Conservation (phyloP, 2,329 filamentous ascomycete genomes). For the Trichothecium roseum region DNA sequence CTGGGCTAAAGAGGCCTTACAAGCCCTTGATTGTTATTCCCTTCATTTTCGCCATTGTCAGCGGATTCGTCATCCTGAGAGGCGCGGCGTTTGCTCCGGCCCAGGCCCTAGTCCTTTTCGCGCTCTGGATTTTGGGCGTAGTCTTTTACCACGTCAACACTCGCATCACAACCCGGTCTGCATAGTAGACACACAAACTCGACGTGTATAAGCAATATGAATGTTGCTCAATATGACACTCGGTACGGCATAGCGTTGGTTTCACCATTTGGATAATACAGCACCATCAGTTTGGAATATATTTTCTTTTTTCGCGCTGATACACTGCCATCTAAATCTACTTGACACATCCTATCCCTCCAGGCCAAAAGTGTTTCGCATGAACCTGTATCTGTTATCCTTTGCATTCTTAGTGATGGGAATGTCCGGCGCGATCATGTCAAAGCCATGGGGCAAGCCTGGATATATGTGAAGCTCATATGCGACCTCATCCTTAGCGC, state of each 20-base stretch:
- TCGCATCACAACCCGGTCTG: no score
- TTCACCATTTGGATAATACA: no score
- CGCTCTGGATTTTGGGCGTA: slow-evolving; percentile 38
- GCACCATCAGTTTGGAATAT: no score
- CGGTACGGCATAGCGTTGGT: no score
- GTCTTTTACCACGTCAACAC: slow-evolving; percentile 23
- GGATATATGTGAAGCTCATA: slow-evolving; percentile 29
- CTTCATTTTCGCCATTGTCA: slow-evolving; percentile 42
- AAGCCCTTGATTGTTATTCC: slow-evolving; percentile 41
- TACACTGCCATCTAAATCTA: no score
- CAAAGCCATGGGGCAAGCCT: slow-evolving; percentile 27
- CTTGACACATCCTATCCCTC: no score
- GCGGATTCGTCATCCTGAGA: slow-evolving; percentile 47
- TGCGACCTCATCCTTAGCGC: slow-evolving; percentile 18
- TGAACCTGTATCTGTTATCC: no score
- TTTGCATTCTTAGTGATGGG: neutral
- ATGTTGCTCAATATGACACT: no score
- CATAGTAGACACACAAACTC: no score
- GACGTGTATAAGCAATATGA: no score
- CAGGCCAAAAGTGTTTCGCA: no score
- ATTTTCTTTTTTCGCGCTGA: no score
- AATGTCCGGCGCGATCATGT: slow-evolving; percentile 4
- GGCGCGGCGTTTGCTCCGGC: slow-evolving; percentile 48
- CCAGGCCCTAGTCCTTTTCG: slow-evolving; percentile 40
- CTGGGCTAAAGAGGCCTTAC: slow-evolving; percentile 43